A percentile compares a stretch with the other conserved stretches of the same genome.
Conservation (phyloP, 768 basidiomycete genomes). For the Agrocybe pediades region DNA sequence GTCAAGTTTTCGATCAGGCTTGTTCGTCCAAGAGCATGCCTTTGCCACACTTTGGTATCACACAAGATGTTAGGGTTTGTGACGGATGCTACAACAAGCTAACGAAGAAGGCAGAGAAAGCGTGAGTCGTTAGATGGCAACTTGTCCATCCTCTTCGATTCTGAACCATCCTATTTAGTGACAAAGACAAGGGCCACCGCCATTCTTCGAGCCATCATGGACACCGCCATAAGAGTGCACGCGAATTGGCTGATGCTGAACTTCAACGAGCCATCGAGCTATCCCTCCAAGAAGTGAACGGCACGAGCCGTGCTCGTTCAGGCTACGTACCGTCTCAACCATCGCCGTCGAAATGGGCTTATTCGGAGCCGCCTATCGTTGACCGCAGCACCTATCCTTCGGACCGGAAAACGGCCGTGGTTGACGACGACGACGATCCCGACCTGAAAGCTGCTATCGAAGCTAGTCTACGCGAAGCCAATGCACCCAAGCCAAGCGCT, state of each 20-base stretch:
- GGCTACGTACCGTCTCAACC: conserved; percentile 76
- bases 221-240: conserved; percentile 54
- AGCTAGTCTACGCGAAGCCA: conserved; percentile 87
- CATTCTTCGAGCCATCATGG: conserved; percentile 57
- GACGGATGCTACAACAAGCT: conserved; percentile 87
- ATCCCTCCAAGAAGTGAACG: conserved; percentile 77
- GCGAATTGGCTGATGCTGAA: conserved; percentile 79
- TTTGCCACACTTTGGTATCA: conserved; percentile 91
- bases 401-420: conserved; percentile 23
- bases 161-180: conserved; percentile 24
- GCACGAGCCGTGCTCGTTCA: conserved; percentile 47
- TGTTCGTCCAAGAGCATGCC: conserved; percentile 86
- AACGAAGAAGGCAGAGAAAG: conserved; percentile 60
- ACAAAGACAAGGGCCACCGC: conserved; percentile 52
- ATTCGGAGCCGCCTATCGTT: conserved; percentile 73
- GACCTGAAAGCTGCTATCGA: conserved; percentile 94
- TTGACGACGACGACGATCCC: conserved; percentile 81
- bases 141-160: neutral
- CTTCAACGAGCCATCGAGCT: conserved; percentile 92
- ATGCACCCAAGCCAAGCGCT: conserved; percentile 76
- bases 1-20: conserved; percentile 92
- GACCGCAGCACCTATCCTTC: conserved; percentile 49
- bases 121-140: conserved; percentile 36
- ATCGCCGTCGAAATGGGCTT: conserved; percentile 51
- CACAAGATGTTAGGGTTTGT: conserved; percentile 91